Base-by-base conservation (phyloP, 257 asterid species). In the Capsicum chinense region DNA sequence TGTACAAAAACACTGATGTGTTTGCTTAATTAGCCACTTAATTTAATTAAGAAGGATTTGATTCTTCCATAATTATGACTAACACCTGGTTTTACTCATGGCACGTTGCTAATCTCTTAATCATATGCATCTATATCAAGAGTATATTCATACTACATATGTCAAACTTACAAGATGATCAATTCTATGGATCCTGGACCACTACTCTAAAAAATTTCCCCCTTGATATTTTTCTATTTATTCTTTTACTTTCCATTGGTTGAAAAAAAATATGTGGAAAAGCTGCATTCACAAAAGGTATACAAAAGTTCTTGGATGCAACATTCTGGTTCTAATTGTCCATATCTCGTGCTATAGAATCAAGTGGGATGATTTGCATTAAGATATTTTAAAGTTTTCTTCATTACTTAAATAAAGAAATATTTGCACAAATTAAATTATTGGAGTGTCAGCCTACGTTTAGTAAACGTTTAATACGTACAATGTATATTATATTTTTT, bases 11-110 rank as follows among this genome's bases (percentile, higher is more conserved):
- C 50, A 14, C 3, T 54, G 50, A 26, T 14, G 81, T 78, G 50
- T 54, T 54, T 21, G 81, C 81, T 78, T 78, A 78, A 26, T 52
- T 78, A 21, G 11, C 81, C 64, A 78, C 26, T 1, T 13, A 39
- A 39, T 39, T 74, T 74, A 54, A 78, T 5, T 26, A 78, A 52
- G 15, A 78, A 7, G 50, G 64, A 78, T 54, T 78, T 78, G 81
- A 78, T 78, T 78, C 48, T 54, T 54, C 64, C 19, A 9, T 78
- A 54, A 78, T 78, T 33, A 78, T 78, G 81, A 54, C 26, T 52
- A 76, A 35, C 42, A 3, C 63, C 16, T 76, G 63, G 63, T 26
- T 76, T 6, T 7, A 52, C 63, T 76, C 26, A 78, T 54, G 81
- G 63, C 81, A 78, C 33, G 64, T 78, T 78, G 63, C 47, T 69